Base-by-base conservation (phyloP, 805 yeast species). In the Candida verbasci region DNA sequence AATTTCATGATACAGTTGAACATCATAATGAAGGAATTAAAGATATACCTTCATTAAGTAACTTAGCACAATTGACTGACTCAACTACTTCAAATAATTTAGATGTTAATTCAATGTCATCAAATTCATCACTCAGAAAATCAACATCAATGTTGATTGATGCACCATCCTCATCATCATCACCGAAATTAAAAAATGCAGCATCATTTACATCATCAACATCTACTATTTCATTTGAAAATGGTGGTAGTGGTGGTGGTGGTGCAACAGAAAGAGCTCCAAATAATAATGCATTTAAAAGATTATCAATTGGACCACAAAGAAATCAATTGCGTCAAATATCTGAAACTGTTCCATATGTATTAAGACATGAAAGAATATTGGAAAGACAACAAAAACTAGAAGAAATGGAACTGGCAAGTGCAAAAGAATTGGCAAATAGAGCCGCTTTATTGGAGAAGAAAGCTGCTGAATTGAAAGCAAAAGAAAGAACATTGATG, bases 331-430 rank as follows among this genome's bases (percentile, higher is more conserved):
- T 85, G 45, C 70, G 94, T 53, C 84, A 80, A 52, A 78, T 85
- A 38, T 80, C 88, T 29, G 91, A 83, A 52, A 85, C 93, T 1
- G 86, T 85, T 17, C 94, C 94, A n/a, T 85, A 85, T 48, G 82
- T 83, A 23, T 63, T 85, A 43, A 74, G 86, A 53, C 91, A 84
- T 56, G 91, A 85, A 57, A 73, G 82, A 39, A 73, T 84, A 39
- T 60, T 78, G 45, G 81, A 82, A 35, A 80, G 85, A 56, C 89
- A 85, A 52, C 86, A 80, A 40, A 84, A 81, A 60, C 62, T 85
- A 34, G 89, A 84, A 54, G 87, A 84, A 48, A 61, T 85, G 60
- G 94, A 85, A 55, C 80, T 81, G 50, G 82, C 80, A 44, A 76
- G 85, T 37, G 93, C 91, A 0, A 72, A 72, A 51, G 91, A 83